phyloP scores from a whole-genome alignment of 2,329 filamentous ascomycete species.

The Anisogramma anomala region DNA sequence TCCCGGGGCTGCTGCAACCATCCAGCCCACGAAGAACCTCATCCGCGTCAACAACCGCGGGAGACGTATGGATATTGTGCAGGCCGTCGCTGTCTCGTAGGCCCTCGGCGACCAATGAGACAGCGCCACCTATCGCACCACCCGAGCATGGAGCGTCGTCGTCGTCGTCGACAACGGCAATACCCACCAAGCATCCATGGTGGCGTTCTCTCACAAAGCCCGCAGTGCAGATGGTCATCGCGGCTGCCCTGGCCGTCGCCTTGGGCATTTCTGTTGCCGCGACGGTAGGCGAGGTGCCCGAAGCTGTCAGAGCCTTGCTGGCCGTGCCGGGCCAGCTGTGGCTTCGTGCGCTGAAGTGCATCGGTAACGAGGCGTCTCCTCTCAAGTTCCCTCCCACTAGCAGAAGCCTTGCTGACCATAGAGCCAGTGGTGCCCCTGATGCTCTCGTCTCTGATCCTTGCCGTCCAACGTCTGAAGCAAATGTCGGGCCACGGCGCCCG shows the following conservation, averaged over 20 bases:
- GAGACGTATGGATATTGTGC: too few species aligned
- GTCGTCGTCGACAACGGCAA: too few species aligned
- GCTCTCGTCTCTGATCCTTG: slow-evolving; percentile 39
- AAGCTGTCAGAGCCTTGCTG: slow-evolving; percentile 30
- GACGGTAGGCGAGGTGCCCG: slow-evolving; percentile 30
- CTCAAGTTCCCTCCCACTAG: not conserved
- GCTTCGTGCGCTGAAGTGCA: slow-evolving; percentile 36
- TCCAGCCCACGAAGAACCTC: not conserved
- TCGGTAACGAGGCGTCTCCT: slow-evolving; percentile 25
- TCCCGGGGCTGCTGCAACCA: not conserved
- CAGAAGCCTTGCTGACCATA: not conserved
- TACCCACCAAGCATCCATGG: slow-evolving; percentile 21
- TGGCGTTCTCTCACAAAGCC: slow-evolving; percentile 29
- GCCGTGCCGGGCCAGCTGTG: slow-evolving; percentile 38
- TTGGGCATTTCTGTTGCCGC: slow-evolving; percentile 36
- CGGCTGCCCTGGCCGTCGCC: slow-evolving; percentile 35
- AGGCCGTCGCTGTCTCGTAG: too few species aligned
- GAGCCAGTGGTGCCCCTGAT: slow-evolving; percentile 38
- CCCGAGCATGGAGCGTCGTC: not conserved
- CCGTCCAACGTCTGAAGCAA: slow-evolving; percentile 34
- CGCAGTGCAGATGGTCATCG: slow-evolving; percentile 38
- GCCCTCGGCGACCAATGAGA: too few species aligned
- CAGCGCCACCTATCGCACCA: not conserved
- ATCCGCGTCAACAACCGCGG: not conserved
- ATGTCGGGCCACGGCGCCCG: slow-evolving; percentile 32